Percentiles rank a stretch among this genome's conserved stretches.
phyloP scores from a whole-genome alignment of 495 filamentous ascomycete genomes.

The Pseudomonodictys pantanalensis region DNA sequence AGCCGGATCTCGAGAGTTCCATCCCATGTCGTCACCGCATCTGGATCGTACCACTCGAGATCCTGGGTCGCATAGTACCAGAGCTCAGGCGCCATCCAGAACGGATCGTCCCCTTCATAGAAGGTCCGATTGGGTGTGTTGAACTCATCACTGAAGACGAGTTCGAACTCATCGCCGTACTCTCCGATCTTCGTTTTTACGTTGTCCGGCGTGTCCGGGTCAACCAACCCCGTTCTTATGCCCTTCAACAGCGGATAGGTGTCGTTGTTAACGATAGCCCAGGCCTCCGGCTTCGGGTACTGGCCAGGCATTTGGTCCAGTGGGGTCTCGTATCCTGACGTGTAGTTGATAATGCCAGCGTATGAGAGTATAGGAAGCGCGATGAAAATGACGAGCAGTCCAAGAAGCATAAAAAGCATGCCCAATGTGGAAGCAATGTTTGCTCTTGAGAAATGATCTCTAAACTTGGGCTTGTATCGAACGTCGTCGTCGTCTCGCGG shows the following conservation, averaged over 20 bases:
- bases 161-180: constrained; percentile 60
- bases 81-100: constrained; percentile 64
- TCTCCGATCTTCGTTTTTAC: constrained; percentile 55
- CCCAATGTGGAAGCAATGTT: constrained; percentile 45
- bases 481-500: constrained; percentile 48
- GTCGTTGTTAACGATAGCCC: constrained; percentile 36
- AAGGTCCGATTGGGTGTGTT: constrained; percentile 69
- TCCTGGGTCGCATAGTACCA: constrained; percentile 80
- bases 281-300: constrained; percentile 28
- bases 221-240: constrained; percentile 59
- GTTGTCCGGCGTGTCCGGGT: constrained; percentile 66
- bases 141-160: constrained; percentile 82
- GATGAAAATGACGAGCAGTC: constrained; percentile 48
- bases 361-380: constrained; percentile 47
- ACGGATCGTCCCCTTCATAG: constrained; percentile 72
- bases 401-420: constrained; percentile 43
- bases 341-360: constrained; percentile 34
- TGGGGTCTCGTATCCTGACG: constrained; percentile 32
- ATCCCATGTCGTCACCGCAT: constrained; percentile 67
- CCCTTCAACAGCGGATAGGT: constrained; percentile 56
- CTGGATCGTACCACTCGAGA: constrained; percentile 81
- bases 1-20: constrained; percentile 61
- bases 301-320: constrained; percentile 34
- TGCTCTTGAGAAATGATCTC: constrained; percentile 43
- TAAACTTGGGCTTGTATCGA: constrained; percentile 41